Percentiles rank a stretch among this genome's conserved stretches.
Conservation (phyloP, 345 rosid genomes). For the Anastatica hierochuntica region DNA sequence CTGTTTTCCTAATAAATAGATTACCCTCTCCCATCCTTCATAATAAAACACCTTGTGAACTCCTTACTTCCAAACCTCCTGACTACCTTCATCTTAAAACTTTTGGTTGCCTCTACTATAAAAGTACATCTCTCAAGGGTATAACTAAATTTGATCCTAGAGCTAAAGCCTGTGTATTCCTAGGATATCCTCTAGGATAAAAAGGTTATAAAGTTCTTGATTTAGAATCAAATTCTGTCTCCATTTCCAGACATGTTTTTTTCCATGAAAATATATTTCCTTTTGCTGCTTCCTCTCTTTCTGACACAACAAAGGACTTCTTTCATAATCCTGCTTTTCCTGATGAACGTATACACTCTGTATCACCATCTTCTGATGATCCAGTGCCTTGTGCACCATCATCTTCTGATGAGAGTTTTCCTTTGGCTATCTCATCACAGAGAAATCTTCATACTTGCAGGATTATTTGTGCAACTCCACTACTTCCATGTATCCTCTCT, state of each 20-base stretch:
- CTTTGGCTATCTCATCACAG: background rate
- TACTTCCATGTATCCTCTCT: background rate
- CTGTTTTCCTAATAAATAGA: background rate
- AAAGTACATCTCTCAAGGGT: background rate
- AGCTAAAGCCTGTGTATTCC: background rate
- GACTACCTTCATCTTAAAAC: background rate
- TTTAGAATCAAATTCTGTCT: background rate
- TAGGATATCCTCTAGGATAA: background rate
- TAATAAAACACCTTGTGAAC: background rate
- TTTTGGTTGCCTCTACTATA: background rate
- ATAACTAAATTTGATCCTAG: background rate
- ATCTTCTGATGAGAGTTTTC: background rate
- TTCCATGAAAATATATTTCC: background rate
- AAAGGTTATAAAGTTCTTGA: background rate
- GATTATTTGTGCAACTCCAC: background rate
- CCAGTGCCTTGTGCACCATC: background rate
- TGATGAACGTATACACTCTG: background rate
- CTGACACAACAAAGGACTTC: background rate
- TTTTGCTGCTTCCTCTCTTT: background rate
- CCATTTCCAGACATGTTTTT: background rate
- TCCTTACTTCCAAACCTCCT: background rate
- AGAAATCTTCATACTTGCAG: background rate
- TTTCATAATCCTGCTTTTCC: background rate
- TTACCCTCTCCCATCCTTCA: background rate
- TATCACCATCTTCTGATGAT: background rate